A percentile compares a stretch with the other conserved stretches of the same genome.
These are phyloP conservation scores for Firmiana major DNA, from an alignment of 345 rosid genomes.

Conservation along the genomic window DNA sequence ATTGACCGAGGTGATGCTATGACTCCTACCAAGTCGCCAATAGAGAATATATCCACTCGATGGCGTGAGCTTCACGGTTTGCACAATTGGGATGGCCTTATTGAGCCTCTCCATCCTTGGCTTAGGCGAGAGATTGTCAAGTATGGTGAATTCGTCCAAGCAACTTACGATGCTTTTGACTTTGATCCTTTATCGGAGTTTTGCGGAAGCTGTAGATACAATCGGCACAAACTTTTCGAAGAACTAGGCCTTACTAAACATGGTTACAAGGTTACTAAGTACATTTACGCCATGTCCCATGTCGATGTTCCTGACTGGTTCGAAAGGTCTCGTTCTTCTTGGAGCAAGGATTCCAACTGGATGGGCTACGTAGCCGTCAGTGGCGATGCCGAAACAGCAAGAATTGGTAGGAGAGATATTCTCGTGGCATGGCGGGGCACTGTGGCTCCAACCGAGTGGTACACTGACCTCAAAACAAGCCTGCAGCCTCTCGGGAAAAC, in stretches of 20 bases:
- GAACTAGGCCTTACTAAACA: conserved; percentile 44
- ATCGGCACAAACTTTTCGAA: conserved; percentile 44
- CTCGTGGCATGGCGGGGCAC: conserved; percentile 69
- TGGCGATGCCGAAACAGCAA: conserved; percentile 32
- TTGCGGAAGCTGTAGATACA: conserved; percentile 61
- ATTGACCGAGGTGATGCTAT: conserved; percentile 49
- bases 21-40: conserved; percentile 62
- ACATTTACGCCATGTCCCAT: conserved; percentile 64
- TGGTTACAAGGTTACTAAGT: conserved; percentile 50
- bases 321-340: conserved; percentile 32
- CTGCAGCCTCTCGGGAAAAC: conserved; percentile 29
- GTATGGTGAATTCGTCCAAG: conserved; percentile 56
- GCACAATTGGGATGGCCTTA: conserved; percentile 43
- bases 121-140: conserved; percentile 52
- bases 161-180: conserved; percentile 59
- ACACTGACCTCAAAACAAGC: conserved; percentile 39
- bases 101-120: conserved; percentile 53
- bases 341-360: conserved; percentile 82
- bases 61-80: conserved; percentile 52
- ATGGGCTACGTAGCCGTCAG: conserved; percentile 63
- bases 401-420: conserved; percentile 59
- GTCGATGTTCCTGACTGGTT: conserved; percentile 62
- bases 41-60: conserved; percentile 36
- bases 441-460: conserved; percentile 65
- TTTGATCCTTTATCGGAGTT: conserved; percentile 56